A percentile compares a stretch with the other conserved stretches of the same genome.
phyloP scores from a whole-genome alignment of 164 flowering plant species.

The Vitis riparia region DNA sequence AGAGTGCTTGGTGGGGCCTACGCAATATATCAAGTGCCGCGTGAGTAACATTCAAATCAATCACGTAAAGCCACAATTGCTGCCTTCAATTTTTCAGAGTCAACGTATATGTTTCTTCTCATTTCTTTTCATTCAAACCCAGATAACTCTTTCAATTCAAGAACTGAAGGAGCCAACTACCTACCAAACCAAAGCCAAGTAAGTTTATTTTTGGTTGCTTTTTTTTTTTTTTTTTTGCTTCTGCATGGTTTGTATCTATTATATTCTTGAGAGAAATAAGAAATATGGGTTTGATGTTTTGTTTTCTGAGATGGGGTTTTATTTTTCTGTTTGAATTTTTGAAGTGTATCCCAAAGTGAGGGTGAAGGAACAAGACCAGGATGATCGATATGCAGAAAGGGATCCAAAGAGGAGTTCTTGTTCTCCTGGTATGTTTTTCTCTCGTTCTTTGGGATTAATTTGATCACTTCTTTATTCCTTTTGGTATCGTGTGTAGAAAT shows the following conservation, averaged over 20 bases:
- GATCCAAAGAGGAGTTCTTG: constrained; percentile 18
- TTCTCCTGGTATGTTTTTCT: constrained; percentile 26
- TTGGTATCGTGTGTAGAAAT: neutral
- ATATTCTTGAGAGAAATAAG: no score
- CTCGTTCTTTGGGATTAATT: neutral
- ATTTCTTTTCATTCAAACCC: no score
- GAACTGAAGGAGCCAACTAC: no score
- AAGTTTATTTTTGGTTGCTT: neutral
- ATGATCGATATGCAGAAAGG: constrained; percentile 13
- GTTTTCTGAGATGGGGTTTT: constrained; percentile 9
- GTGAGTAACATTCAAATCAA: no score
- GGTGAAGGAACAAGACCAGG: constrained; percentile 32
- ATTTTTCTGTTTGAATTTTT: neutral
- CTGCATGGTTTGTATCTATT: no score
- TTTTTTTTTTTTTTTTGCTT: neutral
- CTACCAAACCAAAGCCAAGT: constrained; percentile 1
- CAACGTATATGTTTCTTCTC: no score
- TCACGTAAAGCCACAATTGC: no score
- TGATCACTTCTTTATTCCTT: neutral
- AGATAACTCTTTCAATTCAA: no score
- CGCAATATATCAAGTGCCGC: no score
- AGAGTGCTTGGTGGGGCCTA: no score
- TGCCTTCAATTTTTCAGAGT: no score
- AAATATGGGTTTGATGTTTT: no score
- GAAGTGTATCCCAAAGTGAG: constrained; percentile 42